Base-by-base conservation (phyloP, 2,329 filamentous ascomycete genomes). In the Pestalotiopsis sp. region DNA sequence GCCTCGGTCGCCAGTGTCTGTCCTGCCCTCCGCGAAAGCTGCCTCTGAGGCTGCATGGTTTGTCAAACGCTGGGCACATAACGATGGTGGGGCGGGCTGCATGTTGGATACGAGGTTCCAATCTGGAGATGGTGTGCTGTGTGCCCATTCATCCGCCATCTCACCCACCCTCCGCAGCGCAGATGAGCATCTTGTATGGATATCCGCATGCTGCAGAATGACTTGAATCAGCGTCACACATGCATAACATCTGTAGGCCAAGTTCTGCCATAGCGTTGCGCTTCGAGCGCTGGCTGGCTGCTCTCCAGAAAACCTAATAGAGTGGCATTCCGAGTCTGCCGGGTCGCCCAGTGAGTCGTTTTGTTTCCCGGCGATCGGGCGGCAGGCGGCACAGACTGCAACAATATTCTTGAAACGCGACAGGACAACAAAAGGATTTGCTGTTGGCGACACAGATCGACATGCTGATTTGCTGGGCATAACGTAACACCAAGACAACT, bases 401-500 rank as follows among this genome's bases (percentile, higher is more conserved):
- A 22, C 56, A 35, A 13, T 58, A 20, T 58, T 35, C 56, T 26
- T 35, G 56, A 58, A 58, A 58, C 56, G 56, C 56, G 56, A 58
- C 56, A 35, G 30, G 30, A 58, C 44, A 52, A 9, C n/a, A 52
- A 20, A 20, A 20, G n/a, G 44, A 52, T 52, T 22, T 35, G 14
- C 17, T 20, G 20, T 52, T 52, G 44, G 44, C 44, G 44, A 52
- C 20, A n/a, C 17, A 52, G 20, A 52, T 52, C 44, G 17, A 52
- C 14, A n/a, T 17, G 38, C 22, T 61, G 58, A 35, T 61, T 39
- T 39, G 58, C 26, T 61, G 30, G 58, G 13, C 26, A 61, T 61
- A 30, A n/a, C 10, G 58, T 61, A 61, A 14, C 30, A 38, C 58
- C 26, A 20, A 61, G 58, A 61, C 58, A 61, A 61, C 58, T 61